Evolutionary conservation across 176 grass and related monocot genomes (phyloP).

Genomic region (Cymbopogon citratus): DNA sequence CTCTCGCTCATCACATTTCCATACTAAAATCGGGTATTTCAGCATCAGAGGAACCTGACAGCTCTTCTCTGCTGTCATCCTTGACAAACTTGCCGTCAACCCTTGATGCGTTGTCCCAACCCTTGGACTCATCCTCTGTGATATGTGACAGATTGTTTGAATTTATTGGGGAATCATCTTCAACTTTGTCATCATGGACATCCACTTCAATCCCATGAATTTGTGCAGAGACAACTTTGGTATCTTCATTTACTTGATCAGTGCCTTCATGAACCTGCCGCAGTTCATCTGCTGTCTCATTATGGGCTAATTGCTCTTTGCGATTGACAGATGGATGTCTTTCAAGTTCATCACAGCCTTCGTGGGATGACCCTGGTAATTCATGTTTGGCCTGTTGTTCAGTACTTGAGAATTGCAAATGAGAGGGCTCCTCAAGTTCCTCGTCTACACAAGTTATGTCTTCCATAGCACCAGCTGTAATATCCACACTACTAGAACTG

Average conservation of each 20-base stretch:
- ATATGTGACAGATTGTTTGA: conserved; percentile 19
- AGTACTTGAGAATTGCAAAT: conserved; percentile 16
- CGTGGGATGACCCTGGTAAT: conserved; percentile 7
- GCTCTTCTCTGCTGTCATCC: neutral
- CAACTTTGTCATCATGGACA: conserved; percentile 25
- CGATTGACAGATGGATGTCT: conserved; percentile 24
- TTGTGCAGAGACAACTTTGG: conserved; percentile 14
- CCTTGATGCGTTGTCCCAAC: neutral
- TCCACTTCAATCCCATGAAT: conserved; percentile 4
- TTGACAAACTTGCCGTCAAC: neutral
- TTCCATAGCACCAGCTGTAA: conserved; percentile 21
- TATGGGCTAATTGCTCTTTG: conserved; percentile 22
- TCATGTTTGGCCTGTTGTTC: conserved; percentile 15
- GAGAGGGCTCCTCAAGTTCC: conserved; percentile 26
- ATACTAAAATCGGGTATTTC: neutral
- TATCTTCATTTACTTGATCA: conserved; percentile 33
- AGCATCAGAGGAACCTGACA: conserved; percentile 14
- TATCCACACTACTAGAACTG: conserved; percentile 5
- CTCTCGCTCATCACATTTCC: neutral
- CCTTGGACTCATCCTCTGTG: conserved; percentile 5
- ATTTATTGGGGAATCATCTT: conserved; percentile 18
- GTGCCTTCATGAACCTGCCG: conserved; percentile 28
- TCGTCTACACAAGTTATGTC: neutral
- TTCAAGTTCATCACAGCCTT: conserved; percentile 21
- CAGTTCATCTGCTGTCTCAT: conserved; percentile 23